Evolutionary conservation across 768 basidiomycete genomes (phyloP), one percentile per base, ranked within the genome.

Genomic region (Arthromyces matolae): DNA sequence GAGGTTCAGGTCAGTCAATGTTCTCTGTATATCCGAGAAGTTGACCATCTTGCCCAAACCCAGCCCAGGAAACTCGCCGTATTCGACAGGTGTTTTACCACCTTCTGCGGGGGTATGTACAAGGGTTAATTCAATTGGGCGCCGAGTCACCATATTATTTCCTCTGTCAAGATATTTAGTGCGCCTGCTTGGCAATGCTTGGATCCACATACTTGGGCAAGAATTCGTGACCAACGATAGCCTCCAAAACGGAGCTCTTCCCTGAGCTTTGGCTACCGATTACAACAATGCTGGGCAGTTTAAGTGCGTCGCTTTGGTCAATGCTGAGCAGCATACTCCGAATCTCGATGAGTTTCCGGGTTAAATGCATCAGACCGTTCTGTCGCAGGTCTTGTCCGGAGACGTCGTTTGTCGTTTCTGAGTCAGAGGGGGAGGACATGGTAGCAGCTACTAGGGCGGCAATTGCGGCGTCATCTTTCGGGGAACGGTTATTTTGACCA

Each of bases 181-280:
- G 29, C 12, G 16, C 52, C 42, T 44, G 46, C 40, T 53, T 37
- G 29, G 18, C 19, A 43, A 19, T 8, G 23, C 29, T 31, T 19
- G 14, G 45, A 29, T 33, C 20, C 3, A 76, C 92, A 54, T 61
- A 97, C 95, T 99, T 99, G 19, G 96, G 96, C 28, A 99, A 71
- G 64, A 99, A 99, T 65, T 98, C 93, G 49, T 96, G 92, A 0
- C 96, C 96, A 23, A 99, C 96, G 51, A 99, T 89, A 5, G 96
- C 87, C 66, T 99, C 96, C 51, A 99, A 70, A 0, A 99, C 96
- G 22, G 92, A 94, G 58, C 93, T 97, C 75, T 99, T 99, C 9
- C 96, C 96, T 2, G 92, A 94, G 65, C 93, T 96, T 71, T 99
- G 96, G 64, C 92, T 95, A 9, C 96, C 96, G 53, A 99, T 89